These are phyloP conservation scores for Penicillium bovifimosum DNA, from an alignment of 495 filamentous ascomycete species.

Conservation along the genomic window DNA sequence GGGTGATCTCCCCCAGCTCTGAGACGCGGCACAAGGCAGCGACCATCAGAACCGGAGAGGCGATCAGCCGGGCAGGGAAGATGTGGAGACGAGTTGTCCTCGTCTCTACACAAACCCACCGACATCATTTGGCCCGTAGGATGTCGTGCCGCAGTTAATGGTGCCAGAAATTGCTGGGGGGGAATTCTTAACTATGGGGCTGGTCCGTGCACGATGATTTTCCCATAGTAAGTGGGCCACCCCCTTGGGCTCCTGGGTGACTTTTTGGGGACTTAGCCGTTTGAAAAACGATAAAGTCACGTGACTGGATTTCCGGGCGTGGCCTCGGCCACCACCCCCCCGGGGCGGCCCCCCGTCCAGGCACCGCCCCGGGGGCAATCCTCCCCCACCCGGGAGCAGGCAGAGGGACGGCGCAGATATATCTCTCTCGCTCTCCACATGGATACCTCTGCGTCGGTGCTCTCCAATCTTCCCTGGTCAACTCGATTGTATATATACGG, in stretches of 20 bases:
- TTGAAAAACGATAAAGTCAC: neutral
- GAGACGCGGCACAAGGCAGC: neutral
- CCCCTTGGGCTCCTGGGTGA: neutral
- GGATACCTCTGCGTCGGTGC: too few relatives aligned
- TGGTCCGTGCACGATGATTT: constrained; percentile 4
- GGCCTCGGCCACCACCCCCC: neutral
- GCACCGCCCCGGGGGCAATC: neutral
- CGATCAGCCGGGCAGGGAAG: constrained; percentile 5
- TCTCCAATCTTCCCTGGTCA: too few relatives aligned
- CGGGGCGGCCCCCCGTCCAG: neutral
- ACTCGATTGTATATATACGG: too few relatives aligned
- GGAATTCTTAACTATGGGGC: constrained; percentile 9
- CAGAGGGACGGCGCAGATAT: neutral
- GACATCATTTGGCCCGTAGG: constrained; percentile 3
- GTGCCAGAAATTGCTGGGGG: constrained; percentile 4
- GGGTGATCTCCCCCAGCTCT: neutral
- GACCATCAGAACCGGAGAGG: constrained; percentile 2
- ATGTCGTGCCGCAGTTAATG: neutral
- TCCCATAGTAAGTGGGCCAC: neutral
- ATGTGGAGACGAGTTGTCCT: neutral
- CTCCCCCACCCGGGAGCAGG: neutral
- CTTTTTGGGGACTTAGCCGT: neutral
- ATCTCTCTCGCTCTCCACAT: too few relatives aligned
- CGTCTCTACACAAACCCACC: constrained; percentile 18
- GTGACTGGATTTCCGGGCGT: neutral